Conservation (phyloP, 1,139 yeast species). For the Saccharomyces hybrid region DNA sequence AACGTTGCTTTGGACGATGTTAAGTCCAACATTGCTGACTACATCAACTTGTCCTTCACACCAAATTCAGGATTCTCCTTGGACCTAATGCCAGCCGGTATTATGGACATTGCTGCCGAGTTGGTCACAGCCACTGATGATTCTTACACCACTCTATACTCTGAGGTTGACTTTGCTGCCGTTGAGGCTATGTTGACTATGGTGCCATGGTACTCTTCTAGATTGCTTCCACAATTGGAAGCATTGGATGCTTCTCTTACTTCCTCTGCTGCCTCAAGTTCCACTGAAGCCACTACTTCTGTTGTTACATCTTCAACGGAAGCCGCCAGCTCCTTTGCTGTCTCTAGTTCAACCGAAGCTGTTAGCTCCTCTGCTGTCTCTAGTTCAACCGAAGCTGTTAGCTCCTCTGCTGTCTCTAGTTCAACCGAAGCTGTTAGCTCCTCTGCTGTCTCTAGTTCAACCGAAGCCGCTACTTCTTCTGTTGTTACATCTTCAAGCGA, state of each 20-base stretch:
- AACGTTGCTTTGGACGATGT: conserved; percentile 4
- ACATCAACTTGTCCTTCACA: conserved; percentile 1
- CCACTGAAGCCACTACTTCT: background rate
- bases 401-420: too few species aligned
- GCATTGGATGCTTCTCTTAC: background rate
- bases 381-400: too few species aligned
- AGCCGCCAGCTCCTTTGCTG: too few species aligned
- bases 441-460: background rate
- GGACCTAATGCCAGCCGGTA: conserved; percentile 4
- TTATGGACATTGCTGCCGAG: conserved; percentile 3
- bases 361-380: too few species aligned
- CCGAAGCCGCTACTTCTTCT: conserved; percentile 5
- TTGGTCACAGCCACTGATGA: conserved; percentile 6
- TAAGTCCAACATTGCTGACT: conserved; percentile 3
- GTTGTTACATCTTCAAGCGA: background rate
- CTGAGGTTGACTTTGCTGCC: conserved; percentile 19
- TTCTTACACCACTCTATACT: conserved; percentile 29
- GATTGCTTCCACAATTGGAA: conserved; percentile 13
- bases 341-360: too few species aligned
- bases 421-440: too few species aligned
- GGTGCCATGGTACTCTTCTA: conserved; percentile 37
- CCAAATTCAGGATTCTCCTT: conserved; percentile 5
- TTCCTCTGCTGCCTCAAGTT: background rate
- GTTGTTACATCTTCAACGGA: background rate
- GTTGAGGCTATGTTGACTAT: conserved; percentile 32